These are phyloP conservation scores for Fomitopsis betulina DNA, from an alignment of 1,284 basidiomycete species.

Conservation along the genomic window DNA sequence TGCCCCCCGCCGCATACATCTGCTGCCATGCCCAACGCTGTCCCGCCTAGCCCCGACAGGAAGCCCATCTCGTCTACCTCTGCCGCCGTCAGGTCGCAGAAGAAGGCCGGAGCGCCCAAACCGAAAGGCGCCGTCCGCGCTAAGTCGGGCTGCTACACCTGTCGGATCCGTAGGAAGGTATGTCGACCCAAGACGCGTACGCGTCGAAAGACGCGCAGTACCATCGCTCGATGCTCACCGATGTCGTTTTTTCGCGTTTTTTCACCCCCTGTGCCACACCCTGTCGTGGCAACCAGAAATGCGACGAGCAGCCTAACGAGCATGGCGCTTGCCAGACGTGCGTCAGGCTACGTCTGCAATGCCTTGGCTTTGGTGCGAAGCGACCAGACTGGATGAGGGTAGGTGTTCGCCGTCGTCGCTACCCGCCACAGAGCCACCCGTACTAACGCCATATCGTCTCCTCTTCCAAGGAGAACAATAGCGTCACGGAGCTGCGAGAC, in stretches of 20 bases:
- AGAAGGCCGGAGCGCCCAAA: slow-evolving; percentile 56
- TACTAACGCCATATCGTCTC: slow-evolving; percentile 8
- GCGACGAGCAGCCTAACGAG: slow-evolving; percentile 65
- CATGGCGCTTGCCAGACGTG: slow-evolving; percentile 72
- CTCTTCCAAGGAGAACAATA: slow-evolving; percentile 65
- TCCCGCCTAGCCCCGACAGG: slow-evolving; percentile 25
- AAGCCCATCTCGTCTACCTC: slow-evolving; percentile 33
- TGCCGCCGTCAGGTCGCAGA: slow-evolving; percentile 29
- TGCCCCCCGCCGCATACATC: slow-evolving; percentile 17
- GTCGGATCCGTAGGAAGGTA: slow-evolving; percentile 79
- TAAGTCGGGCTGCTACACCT: slow-evolving; percentile 83
- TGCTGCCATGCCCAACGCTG: slow-evolving; percentile 28
- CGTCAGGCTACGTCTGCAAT: slow-evolving; percentile 74
- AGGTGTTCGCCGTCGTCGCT: slow-evolving; percentile 19
- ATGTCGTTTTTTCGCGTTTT: slow-evolving; percentile 14
- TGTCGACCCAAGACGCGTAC: slow-evolving; percentile 15
- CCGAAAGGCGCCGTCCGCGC: slow-evolving; percentile 74
- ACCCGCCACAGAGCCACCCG: slow-evolving; percentile 10
- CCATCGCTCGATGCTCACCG: slow-evolving; percentile 17
- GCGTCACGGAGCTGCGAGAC: slow-evolving; percentile 61
- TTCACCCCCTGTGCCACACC: slow-evolving; percentile 6
- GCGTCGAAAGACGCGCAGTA: slow-evolving; percentile 11
- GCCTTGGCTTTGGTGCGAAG: slow-evolving; percentile 79
- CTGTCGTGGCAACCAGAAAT: slow-evolving; percentile 51
- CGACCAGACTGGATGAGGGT: slow-evolving; percentile 83